Evolutionary conservation across 441 rosid species (phyloP), one percentile per base, ranked within the genome.

Genomic region (Gossypium lobatum): DNA sequence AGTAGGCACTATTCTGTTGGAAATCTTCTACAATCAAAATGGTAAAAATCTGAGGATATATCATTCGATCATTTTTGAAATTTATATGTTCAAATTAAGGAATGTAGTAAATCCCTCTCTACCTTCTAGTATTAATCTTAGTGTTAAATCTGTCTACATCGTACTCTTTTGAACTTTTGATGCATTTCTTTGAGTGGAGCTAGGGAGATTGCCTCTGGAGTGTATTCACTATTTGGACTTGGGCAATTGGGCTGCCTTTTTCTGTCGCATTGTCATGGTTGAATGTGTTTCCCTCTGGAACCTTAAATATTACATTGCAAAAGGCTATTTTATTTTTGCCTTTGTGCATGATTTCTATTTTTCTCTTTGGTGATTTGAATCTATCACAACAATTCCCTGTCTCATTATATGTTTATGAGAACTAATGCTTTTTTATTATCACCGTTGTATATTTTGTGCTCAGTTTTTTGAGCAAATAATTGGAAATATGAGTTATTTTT

Each of bases 351-450:
- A 28, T 61, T 28, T 61, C 45, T 31, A 61, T 61, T 28, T 61
- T 61, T 61, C 18, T 61, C 20, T 31, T 25, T 67, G 20, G 59
- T n/a, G 23, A 67, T 45, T 66, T 66, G 16, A 65, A 46, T 66
- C 57, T 66, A 50, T 26, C 20, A 48, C 9, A 8, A n/a, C 2
- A 10, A 16, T 4, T 25, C 11, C 52, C 1, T 10, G 60, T 50
- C 59, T n/a, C 9, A 1, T 50, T 8, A 9, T 58, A 50, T n/a
- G 23, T 48, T n/a, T 58, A 26, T 50, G 10, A 54, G 10, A 23
- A 50, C 8, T 68, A 31, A 14, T 28, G 6, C 11, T 25, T 46
- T 66, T 66, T 66, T 14, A 37, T 8, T 66, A 66, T 9, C 14
- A 6, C 34, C 16, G 25, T 50, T 68, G 46, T 52, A 52, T 26